A percentile compares a stretch with the other conserved stretches of the same genome.
Conservation (phyloP, 208 protist genomes). For the Leishmania turanica region DNA sequence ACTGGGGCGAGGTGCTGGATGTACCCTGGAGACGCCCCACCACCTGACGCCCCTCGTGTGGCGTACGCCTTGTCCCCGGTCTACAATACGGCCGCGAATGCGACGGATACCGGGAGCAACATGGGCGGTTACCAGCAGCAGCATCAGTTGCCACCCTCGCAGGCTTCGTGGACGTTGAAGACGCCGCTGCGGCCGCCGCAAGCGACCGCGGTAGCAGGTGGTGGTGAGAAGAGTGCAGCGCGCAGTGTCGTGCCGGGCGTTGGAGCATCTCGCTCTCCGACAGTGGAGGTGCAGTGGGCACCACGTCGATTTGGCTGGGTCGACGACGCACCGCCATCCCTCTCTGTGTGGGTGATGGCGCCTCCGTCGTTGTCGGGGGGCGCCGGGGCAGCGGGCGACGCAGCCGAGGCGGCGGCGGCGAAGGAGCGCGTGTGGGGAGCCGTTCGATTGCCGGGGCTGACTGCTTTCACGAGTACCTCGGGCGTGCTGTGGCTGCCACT, state of each 20-base stretch:
- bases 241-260: not conserved
- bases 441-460: conserved; percentile 18
- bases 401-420: not conserved
- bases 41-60: conserved; percentile 16
- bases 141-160: not conserved
- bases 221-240: not conserved
- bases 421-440: conserved; percentile 19
- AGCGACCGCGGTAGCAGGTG: not conserved
- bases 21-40: not conserved
- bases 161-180: not conserved
- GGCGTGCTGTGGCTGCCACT: conserved; percentile 39
- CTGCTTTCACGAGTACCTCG: conserved; percentile 11
- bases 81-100: not conserved
- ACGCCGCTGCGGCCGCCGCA: not conserved
- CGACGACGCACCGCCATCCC: conserved; percentile 8
- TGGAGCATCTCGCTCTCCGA: not conserved
- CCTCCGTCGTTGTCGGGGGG: not conserved
- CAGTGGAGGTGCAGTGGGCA: conserved; percentile 26
- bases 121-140: not conserved
- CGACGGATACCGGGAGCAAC: not conserved
- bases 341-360: conserved; percentile 21
- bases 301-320: conserved; percentile 26
- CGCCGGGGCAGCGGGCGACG: not conserved
- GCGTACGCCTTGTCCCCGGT: not conserved
- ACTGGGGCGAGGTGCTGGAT: conserved; percentile 12